Conservation (phyloP, 129 eudicot species). For the Artemisia annua region DNA sequence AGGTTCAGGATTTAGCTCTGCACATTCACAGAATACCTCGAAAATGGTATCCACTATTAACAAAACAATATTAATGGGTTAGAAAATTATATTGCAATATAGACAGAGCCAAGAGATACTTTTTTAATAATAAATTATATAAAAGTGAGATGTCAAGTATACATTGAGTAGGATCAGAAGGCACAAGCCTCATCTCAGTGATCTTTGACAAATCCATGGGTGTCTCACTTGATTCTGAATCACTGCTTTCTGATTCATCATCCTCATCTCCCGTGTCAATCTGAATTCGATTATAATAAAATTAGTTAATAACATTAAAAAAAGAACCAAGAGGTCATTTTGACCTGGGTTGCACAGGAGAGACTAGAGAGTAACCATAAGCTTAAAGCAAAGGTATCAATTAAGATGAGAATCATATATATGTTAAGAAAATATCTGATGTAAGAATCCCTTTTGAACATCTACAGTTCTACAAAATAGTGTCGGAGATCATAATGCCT, state of each 20-base stretch:
- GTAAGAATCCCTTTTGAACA: too few relatives aligned
- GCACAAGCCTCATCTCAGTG: constrained; percentile 88
- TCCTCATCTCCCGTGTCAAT: constrained; percentile 70
- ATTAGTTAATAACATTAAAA: not conserved
- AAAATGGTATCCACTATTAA: constrained; percentile 76
- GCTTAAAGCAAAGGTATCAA: too few relatives aligned
- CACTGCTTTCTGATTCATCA: constrained; percentile 62
- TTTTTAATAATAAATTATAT: not conserved
- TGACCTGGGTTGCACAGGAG: too few relatives aligned
- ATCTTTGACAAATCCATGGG: constrained; percentile 54
- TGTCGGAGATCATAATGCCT: too few relatives aligned
- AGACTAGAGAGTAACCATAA: too few relatives aligned
- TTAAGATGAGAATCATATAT: too few relatives aligned
- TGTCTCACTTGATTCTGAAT: constrained; percentile 53
- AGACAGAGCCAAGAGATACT: not conserved
- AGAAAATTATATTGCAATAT: not conserved
- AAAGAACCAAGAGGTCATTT: too few relatives aligned
- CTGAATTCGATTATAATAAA: constrained; percentile 32
- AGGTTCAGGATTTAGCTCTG: constrained; percentile 91
- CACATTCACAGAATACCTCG: constrained; percentile 83
- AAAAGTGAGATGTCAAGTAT: constrained; percentile 18
- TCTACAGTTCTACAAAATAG: too few relatives aligned
- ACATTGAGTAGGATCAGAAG: constrained; percentile 84
- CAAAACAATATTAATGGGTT: constrained; percentile 8
- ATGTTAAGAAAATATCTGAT: too few relatives aligned